Evolutionary conservation across 1,284 basidiomycete genomes (phyloP).

Genomic region (Papiliotrema laurentii): DNA sequence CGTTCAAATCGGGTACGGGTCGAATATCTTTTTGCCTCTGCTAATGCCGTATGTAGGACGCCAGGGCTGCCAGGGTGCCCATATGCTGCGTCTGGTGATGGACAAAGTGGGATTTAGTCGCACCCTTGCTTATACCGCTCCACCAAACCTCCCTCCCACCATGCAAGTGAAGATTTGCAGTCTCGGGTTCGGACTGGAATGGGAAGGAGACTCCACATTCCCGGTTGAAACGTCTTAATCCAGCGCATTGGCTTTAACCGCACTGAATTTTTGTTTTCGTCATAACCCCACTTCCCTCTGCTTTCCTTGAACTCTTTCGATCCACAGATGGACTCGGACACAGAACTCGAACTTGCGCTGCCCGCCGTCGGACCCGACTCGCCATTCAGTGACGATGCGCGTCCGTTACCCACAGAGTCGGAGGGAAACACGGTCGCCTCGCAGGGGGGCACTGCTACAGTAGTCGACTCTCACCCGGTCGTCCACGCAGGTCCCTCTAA

Average conservation of each 20-base stretch:
- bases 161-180: too few species aligned
- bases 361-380: constrained; percentile 4
- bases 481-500: too few species aligned
- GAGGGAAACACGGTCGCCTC: not conserved
- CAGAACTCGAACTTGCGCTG: constrained; percentile 14
- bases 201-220: too few species aligned
- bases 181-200: too few species aligned
- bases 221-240: not conserved
- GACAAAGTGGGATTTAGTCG: too few species aligned
- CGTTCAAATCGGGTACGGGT: constrained; percentile 13
- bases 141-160: too few species aligned
- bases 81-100: too few species aligned
- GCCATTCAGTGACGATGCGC: not conserved
- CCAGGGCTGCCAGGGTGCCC: too few species aligned
- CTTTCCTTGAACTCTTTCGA: not conserved
- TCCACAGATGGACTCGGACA: constrained; percentile 11
- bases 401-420: too few species aligned
- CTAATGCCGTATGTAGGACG: too few species aligned
- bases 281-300: not conserved
- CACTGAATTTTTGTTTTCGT: not conserved
- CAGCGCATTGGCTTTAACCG: too few species aligned
- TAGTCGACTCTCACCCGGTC: not conserved
- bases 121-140: too few species aligned
- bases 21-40: constrained; percentile 1
- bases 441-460: not conserved